A percentile compares a stretch with the other conserved stretches of the same genome.
These are phyloP conservation scores for Xylaria sp. DNA, from an alignment of 2,329 filamentous ascomycete species.

Conservation along the genomic window DNA sequence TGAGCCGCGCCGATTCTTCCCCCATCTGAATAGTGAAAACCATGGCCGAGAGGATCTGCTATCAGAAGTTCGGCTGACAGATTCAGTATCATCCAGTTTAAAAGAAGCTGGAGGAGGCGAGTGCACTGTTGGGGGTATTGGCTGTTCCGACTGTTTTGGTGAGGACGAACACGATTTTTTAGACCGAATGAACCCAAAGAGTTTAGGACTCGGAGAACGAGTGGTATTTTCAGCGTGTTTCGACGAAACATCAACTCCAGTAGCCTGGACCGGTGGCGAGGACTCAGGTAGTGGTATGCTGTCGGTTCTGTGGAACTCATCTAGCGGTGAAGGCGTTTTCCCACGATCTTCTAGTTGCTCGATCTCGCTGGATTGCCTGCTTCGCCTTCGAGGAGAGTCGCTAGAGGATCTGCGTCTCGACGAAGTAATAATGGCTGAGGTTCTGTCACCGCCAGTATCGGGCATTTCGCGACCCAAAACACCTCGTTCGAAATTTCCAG, in stretches of 20 bases:
- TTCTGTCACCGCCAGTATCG: slow-evolving; percentile 67
- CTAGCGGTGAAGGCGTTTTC: slow-evolving; percentile 51
- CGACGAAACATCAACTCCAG: slow-evolving; percentile 23
- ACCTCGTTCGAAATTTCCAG: slow-evolving; percentile 68
- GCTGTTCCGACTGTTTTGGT: slow-evolving; percentile 56
- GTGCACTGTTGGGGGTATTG: slow-evolving; percentile 47
- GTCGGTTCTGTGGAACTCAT: slow-evolving; percentile 63
- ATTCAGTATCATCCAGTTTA: slow-evolving; percentile 61
- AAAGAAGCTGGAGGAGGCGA: slow-evolving; percentile 51
- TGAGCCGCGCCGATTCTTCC: slow-evolving; percentile 66
- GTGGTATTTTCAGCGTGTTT: slow-evolving; percentile 34
- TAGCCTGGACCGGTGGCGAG: slow-evolving; percentile 33
- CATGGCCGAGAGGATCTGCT: slow-evolving; percentile 67
- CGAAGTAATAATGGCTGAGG: slow-evolving; percentile 66
- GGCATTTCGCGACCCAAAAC: slow-evolving; percentile 68
- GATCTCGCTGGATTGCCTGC: slow-evolving; percentile 39
- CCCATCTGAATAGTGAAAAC: slow-evolving; percentile 80
- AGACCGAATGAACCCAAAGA: slow-evolving; percentile 56
- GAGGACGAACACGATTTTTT: slow-evolving; percentile 64
- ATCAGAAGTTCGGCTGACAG: slow-evolving; percentile 66
- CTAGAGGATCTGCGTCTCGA: slow-evolving; percentile 62
- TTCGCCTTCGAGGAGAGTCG: slow-evolving; percentile 51
- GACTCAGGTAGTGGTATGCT: slow-evolving; percentile 55
- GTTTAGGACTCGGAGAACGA: slow-evolving; percentile 49
- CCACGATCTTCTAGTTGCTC: slow-evolving; percentile 39